Percentiles rank a stretch among this genome's conserved stretches.
Evolutionary conservation across 2,329 filamentous ascomycete genomes (phyloP).

Genomic region (Nigrospora osmanthi): DNA sequence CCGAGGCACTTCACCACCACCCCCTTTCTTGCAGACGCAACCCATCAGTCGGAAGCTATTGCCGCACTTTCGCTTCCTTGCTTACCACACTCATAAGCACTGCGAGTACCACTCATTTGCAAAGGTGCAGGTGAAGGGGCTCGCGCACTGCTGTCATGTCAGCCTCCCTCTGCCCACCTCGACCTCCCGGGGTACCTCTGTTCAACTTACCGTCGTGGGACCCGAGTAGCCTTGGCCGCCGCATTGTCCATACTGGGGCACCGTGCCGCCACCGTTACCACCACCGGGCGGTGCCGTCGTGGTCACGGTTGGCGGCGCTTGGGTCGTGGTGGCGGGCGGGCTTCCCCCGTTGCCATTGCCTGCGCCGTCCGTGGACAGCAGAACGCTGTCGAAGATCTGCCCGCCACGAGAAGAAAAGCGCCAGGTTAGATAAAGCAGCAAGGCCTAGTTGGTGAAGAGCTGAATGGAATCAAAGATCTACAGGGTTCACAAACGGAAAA

Average conservation of each 20-base stretch:
- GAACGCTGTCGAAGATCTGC: not conserved
- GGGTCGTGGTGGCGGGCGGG: not conserved
- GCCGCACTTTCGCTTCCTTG: no score
- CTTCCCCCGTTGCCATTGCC: not conserved
- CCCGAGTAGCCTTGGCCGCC: conserved; percentile 1
- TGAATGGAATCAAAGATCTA: conserved; percentile 26
- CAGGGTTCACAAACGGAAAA: not conserved
- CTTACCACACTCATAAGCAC: no score
- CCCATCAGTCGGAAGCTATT: no score
- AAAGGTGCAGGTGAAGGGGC: conserved; percentile 1
- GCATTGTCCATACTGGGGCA: conserved; percentile 2
- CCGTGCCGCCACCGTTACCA: not conserved
- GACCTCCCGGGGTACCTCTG: not conserved
- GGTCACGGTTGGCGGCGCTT: not conserved
- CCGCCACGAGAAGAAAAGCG: not conserved
- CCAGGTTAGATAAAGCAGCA: not conserved
- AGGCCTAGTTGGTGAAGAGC: conserved; percentile 14
- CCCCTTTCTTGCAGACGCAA: no score
- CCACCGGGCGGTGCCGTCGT: not conserved
- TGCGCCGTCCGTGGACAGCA: not conserved
- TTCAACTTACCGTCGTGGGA: conserved; percentile 1
- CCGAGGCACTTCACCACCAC: no score
- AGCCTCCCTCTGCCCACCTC: not conserved
- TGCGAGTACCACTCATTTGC: conserved; percentile 3
- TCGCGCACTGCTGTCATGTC: not conserved